Evolutionary conservation across 768 basidiomycete genomes (phyloP), one percentile per base, ranked within the genome.

Genomic region (Ephemerocybe angulata): DNA sequence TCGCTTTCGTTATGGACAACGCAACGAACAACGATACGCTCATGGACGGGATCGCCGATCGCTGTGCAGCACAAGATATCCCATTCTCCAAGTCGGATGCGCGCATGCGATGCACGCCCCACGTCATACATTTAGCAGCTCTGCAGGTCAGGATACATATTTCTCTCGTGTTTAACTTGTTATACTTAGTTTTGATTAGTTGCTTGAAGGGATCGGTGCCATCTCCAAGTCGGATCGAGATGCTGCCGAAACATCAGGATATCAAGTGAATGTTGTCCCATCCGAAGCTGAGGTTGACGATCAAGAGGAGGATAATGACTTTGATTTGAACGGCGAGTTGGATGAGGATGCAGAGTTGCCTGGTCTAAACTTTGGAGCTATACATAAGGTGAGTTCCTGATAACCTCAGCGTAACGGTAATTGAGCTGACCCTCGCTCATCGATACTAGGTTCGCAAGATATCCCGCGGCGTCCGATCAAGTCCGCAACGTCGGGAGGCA

Each of bases 11-110:
- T 19, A 65, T 71, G 60, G 68, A 73, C 51, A 73, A 75, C 57
- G 70, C 71, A 1, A 54, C 62, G 0, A 75, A 74, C 52, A 74
- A 75, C 50, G 67, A 75, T 52, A 74, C 68, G 0, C n/a, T 73
- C 44, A 55, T 70, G 2, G 41, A 58, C 0, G 56, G 27, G 1
- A 60, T 75, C 35, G 65, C 59, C 28, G 8, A 12, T 1, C 54
- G 58, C 2, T 63, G 59, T 31, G 3, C 17, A 0, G 58, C 50
- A 2, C 52, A 41, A 11, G 60, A 60, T 3, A 66, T 74, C 30
- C 2, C 15, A 1, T 70, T 75, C 51, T 54, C 56, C 24, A 62
- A 68, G 1, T 15, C 2, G 8, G 42, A 62, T 11, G 59, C 68
- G 7, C 60, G 67, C 3, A 53, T 70, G 21, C 66, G 62, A n/a